phyloP scores from a whole-genome alignment of 805 yeast genomes.

The Maudiozyma serrabonitensis region DNA sequence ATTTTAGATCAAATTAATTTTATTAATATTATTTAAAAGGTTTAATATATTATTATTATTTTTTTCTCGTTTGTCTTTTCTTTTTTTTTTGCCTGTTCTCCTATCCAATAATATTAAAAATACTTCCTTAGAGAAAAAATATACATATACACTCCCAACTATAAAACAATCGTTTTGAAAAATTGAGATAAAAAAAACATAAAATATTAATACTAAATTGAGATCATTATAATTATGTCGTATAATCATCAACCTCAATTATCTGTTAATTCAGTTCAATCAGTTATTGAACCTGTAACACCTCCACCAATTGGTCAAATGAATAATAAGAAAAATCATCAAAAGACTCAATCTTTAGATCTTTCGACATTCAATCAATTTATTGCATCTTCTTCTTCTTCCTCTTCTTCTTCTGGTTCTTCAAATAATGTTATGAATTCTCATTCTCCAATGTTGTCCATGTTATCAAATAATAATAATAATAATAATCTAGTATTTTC shows the following conservation, averaged over 20 bases:
- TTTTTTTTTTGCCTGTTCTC: not conserved
- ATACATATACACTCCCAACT: no score
- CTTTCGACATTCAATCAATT: conserved; percentile 24
- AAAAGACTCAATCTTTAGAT: conserved; percentile 26
- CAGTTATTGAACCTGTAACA: conserved; percentile 16
- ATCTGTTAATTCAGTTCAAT: conserved; percentile 20
- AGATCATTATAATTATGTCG: conserved; percentile 6
- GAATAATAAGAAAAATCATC: conserved; percentile 19
- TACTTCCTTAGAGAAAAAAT: no score
- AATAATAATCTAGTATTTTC: not conserved
- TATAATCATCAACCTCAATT: conserved; percentile 25
- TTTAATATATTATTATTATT: no score
- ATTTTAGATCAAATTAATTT: no score
- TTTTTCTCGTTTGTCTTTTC: not conserved
- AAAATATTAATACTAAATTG: no score
- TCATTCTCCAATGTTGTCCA: conserved; percentile 25
- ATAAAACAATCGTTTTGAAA: not conserved
- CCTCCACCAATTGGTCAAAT: conserved; percentile 15
- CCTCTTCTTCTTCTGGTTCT: not conserved
- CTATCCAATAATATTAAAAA: not conserved
- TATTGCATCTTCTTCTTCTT: conserved; percentile 9
- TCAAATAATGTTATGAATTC: not conserved
- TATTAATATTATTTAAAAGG: no score
- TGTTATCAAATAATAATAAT: no score
- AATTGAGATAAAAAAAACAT: not conserved